Percentiles rank a stretch among this genome's conserved stretches.
phyloP scores from a whole-genome alignment of 1,284 basidiomycete species.

The Mycena sp. region DNA sequence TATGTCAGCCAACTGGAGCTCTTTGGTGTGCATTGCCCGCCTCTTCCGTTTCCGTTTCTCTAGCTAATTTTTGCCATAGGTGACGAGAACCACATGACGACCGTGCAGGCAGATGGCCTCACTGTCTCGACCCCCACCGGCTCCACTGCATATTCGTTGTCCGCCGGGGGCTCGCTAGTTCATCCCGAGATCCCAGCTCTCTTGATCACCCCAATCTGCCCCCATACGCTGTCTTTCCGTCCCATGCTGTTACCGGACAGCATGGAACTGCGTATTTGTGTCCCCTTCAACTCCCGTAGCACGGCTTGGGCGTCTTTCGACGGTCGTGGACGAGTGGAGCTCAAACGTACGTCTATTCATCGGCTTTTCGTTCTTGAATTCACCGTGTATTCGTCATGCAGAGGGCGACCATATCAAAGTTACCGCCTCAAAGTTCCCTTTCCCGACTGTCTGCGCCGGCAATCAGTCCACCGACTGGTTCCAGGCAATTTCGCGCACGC shows the following conservation, averaged over 20 bases:
- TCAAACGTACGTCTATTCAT: slow-evolving; percentile 78
- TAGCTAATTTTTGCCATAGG: slow-evolving; percentile 60
- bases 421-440: slow-evolving; percentile 97
- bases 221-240: slow-evolving; percentile 97
- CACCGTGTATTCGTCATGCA: slow-evolving; percentile 48
- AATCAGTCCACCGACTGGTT: slow-evolving; percentile 99
- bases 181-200: slow-evolving; percentile 98
- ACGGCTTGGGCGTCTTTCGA: slow-evolving; percentile 99
- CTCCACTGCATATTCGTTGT: slow-evolving; percentile 98
- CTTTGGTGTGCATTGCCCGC: slow-evolving; percentile 76
- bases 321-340: slow-evolving; percentile 94
- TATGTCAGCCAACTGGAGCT: slow-evolving; percentile 97
- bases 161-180: slow-evolving; percentile 96
- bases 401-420: slow-evolving; percentile 99
- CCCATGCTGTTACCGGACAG: slow-evolving; percentile 98
- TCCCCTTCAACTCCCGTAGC: slow-evolving; percentile 97
- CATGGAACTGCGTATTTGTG: slow-evolving; percentile 98
- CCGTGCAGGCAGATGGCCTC: slow-evolving; percentile 97
- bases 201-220: slow-evolving; percentile 97
- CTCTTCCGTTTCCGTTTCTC: background rate
- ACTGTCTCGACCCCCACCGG: slow-evolving; percentile 97
- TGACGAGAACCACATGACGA: slow-evolving; percentile 99
- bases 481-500: slow-evolving; percentile 93
- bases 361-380: slow-evolving; percentile 14
- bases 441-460: slow-evolving; percentile 97